phyloP scores from a whole-genome alignment of 257 asterid genomes.

The Gentiana straminea region DNA sequence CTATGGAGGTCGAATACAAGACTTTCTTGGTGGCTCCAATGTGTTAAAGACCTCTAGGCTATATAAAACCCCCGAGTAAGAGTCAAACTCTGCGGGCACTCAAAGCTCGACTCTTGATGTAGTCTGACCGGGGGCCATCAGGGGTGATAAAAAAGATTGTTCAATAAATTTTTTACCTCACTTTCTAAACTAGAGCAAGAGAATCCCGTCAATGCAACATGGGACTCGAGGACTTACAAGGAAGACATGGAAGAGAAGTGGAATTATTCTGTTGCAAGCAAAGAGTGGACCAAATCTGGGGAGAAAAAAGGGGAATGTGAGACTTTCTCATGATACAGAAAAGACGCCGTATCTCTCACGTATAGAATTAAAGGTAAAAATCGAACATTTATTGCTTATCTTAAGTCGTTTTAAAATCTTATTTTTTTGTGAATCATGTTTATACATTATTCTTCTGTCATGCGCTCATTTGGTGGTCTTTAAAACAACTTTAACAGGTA shows the following conservation, averaged over 20 bases:
- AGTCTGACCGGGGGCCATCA: too few relatives aligned
- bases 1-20: too few relatives aligned
- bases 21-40: too few relatives aligned
- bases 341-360: slow-evolving; percentile 78
- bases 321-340: slow-evolving; percentile 65
- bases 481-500: background rate
- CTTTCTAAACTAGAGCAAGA: slow-evolving; percentile 15
- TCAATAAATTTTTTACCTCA: slow-evolving; percentile 8
- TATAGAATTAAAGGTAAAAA: slow-evolving; percentile 68
- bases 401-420: too few relatives aligned
- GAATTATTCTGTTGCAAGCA: slow-evolving; percentile 50
- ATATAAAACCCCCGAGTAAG: too few relatives aligned
- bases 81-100: too few relatives aligned
- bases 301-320: slow-evolving; percentile 74
- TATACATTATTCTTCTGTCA: too few relatives aligned
- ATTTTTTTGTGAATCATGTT: too few relatives aligned
- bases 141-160: background rate
- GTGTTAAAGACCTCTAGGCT: too few relatives aligned
- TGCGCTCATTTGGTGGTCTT: too few relatives aligned
- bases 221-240: slow-evolving; percentile 76
- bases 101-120: too few relatives aligned
- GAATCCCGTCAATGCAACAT: slow-evolving; percentile 43
- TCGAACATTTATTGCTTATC: background rate
- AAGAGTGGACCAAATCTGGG: slow-evolving; percentile 77
- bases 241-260: slow-evolving; percentile 91